A percentile compares a stretch with the other conserved stretches of the same genome.
These are phyloP conservation scores for Fraxinus greggii DNA, from an alignment of 305 asterid species.

Conservation along the genomic window DNA sequence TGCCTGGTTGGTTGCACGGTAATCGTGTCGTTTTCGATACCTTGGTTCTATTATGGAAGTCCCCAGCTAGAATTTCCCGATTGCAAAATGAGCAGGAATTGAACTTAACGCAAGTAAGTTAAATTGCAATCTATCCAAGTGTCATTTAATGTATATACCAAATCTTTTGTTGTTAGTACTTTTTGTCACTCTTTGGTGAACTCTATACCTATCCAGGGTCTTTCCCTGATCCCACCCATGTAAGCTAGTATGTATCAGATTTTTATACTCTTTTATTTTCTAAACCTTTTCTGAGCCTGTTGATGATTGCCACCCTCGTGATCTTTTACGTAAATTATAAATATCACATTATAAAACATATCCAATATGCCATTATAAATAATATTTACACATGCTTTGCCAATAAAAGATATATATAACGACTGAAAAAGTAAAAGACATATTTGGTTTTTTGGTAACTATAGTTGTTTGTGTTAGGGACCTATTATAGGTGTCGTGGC, in stretches of 20 bases:
- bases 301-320: neutral
- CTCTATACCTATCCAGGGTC: neutral
- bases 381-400: neutral
- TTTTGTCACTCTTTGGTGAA: neutral
- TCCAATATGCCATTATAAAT: neutral
- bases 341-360: neutral
- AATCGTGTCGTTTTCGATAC: slow-evolving; percentile 79
- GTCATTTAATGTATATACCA: slow-evolving; percentile 5
- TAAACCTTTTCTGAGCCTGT: neutral
- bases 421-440: neutral
- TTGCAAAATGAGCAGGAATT: slow-evolving; percentile 92
- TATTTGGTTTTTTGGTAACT: neutral
- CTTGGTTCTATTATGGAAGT: slow-evolving; percentile 86
- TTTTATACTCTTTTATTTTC: neutral
- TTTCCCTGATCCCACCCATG: neutral
- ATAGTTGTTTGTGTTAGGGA: neutral
- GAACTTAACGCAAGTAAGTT: slow-evolving; percentile 87
- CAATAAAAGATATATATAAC: neutral
- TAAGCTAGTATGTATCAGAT: neutral
- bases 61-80: slow-evolving; percentile 81
- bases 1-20: slow-evolving; percentile 97
- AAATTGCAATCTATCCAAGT: slow-evolving; percentile 16
- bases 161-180: neutral
- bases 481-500: neutral
- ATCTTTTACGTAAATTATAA: neutral